These are phyloP conservation scores for Diplotaxis tenuifolia DNA, from an alignment of 345 rosid species.

Conservation along the genomic window DNA sequence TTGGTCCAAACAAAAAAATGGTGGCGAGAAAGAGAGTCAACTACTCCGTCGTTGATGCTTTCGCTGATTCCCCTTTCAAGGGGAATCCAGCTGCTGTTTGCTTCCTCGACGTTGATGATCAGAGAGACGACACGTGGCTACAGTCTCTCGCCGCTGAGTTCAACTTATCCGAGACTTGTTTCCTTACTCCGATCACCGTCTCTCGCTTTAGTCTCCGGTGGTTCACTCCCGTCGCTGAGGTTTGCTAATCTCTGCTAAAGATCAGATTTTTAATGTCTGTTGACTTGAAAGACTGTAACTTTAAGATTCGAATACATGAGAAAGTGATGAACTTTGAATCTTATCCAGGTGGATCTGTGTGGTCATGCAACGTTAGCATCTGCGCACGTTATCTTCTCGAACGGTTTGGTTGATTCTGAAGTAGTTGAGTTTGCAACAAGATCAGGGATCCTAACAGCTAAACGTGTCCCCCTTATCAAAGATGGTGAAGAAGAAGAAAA, in stretches of 20 bases:
- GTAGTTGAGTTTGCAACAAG: conserved; percentile 58
- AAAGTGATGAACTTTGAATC: not conserved
- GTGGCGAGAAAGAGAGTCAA: conserved; percentile 44
- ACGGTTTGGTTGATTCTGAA: conserved; percentile 46
- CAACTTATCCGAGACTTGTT: conserved; percentile 52
- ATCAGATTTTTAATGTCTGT: not conserved
- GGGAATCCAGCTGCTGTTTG: conserved; percentile 94
- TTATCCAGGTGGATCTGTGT: conserved; percentile 55
- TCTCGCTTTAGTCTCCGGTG: conserved; percentile 58
- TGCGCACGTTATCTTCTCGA: conserved; percentile 60
- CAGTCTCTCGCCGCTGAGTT: conserved; percentile 61
- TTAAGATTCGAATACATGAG: not conserved
- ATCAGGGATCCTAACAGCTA: conserved; percentile 70
- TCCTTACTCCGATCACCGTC: conserved; percentile 36
- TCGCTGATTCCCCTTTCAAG: conserved; percentile 69
- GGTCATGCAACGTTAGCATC: conserved; percentile 93
- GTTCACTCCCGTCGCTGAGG: conserved; percentile 63
- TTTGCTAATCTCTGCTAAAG: not conserved
- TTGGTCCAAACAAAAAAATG: conserved; percentile 19
- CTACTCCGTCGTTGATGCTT: conserved; percentile 71
- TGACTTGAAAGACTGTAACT: not conserved
- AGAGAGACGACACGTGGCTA: conserved; percentile 67
- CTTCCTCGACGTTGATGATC: conserved; percentile 52
- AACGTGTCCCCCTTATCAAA: conserved; percentile 33
- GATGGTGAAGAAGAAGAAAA: not conserved